Evolutionary conservation across 2,329 filamentous ascomycete species (phyloP).

Genomic region (Trichoderma sp.): DNA sequence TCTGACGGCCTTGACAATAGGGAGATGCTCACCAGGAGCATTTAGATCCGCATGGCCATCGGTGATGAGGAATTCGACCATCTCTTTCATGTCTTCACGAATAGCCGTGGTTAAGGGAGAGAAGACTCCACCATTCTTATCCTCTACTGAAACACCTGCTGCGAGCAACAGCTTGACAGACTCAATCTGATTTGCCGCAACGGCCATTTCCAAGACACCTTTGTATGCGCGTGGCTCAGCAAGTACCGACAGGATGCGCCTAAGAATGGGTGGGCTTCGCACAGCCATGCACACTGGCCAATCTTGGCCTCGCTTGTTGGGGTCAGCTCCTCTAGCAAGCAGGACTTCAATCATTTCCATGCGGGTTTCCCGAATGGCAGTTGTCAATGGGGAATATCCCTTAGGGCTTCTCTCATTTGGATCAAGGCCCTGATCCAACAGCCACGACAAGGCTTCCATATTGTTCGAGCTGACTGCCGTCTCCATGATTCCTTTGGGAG

Average conservation of each 20-base stretch:
- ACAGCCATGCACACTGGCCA: conserved; percentile 72
- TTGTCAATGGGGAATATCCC: conserved; percentile 61
- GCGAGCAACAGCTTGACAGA: conserved; percentile 63
- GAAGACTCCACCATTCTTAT: conserved; percentile 64
- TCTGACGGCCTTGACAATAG: conserved; percentile 66
- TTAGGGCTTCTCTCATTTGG: conserved; percentile 58
- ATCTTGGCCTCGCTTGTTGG: conserved; percentile 61
- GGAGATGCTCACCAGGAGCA: conserved; percentile 66
- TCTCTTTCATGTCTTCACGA: conserved; percentile 59
- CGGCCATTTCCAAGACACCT: conserved; percentile 66
- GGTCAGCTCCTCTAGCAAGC: conserved; percentile 57
- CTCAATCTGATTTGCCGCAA: conserved; percentile 63
- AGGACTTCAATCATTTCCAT: conserved; percentile 59
- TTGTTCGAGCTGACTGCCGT: conserved; percentile 62
- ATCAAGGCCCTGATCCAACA: conserved; percentile 58
- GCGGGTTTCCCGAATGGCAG: conserved; percentile 60
- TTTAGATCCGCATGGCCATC: conserved; percentile 63
- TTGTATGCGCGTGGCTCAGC: conserved; percentile 60
- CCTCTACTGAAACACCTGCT: conserved; percentile 55
- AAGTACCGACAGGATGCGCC: conserved; percentile 55
- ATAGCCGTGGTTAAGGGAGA: conserved; percentile 66
- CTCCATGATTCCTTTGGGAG: conserved; percentile 64
- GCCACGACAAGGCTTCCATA: conserved; percentile 56
- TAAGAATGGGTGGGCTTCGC: conserved; percentile 56
- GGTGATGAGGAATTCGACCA: conserved; percentile 59